Conservation (phyloP, 208 protist genomes). For the Porcisia hertigi region DNA sequence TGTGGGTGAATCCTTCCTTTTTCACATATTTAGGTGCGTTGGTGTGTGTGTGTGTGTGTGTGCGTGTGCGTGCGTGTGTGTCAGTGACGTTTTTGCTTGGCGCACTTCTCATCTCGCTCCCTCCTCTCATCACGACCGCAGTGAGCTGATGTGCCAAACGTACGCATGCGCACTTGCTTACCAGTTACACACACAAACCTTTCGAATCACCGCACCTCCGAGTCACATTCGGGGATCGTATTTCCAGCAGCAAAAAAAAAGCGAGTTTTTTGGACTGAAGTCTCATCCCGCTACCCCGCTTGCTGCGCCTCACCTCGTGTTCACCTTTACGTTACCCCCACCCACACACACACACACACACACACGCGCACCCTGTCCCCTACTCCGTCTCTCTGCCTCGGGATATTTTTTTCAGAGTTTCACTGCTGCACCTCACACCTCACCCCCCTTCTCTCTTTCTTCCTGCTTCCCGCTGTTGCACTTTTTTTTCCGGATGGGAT, state of each 20-base stretch:
- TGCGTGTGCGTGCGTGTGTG: too few relatives aligned
- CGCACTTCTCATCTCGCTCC: neutral
- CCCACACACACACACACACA: neutral
- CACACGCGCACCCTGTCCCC: neutral
- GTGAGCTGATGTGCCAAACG: neutral
- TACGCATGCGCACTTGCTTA: neutral
- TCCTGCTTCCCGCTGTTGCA: conserved; percentile 7
- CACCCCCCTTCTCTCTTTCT: neutral
- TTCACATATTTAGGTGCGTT: neutral
- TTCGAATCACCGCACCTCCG: too few relatives aligned
- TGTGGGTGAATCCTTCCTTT: neutral
- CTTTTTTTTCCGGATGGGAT: neutral
- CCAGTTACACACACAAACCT: too few relatives aligned
- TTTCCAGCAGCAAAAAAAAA: too few relatives aligned
- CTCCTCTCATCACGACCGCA: neutral
- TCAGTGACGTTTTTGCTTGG: neutral
- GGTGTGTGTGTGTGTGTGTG: neutral
- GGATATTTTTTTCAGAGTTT: too few relatives aligned
- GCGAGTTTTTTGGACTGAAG: too few relatives aligned
- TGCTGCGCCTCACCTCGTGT: too few relatives aligned
- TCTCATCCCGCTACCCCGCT: too few relatives aligned
- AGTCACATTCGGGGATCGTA: too few relatives aligned
- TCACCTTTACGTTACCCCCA: too few relatives aligned
- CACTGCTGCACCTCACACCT: too few relatives aligned
- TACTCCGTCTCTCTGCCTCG: too few relatives aligned